phyloP scores from a whole-genome alignment of 2,329 filamentous ascomycete species.

The Cryphonectria parasitica region DNA sequence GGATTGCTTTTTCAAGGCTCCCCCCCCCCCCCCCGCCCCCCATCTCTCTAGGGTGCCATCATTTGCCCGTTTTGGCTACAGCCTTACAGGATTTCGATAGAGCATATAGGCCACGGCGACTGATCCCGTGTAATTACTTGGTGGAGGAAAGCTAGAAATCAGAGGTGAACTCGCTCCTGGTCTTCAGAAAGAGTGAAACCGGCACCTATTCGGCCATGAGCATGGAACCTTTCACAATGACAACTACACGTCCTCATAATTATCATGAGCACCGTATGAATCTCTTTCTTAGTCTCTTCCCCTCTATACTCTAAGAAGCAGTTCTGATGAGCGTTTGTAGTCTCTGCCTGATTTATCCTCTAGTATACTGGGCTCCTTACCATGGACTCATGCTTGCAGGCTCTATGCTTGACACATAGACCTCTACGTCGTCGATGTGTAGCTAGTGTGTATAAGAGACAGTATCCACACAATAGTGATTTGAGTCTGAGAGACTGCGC shows the following conservation, averaged over 20 bases:
- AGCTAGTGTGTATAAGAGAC: not conserved
- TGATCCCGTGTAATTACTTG: not conserved
- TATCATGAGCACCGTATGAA: no score
- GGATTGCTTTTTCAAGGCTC: not conserved
- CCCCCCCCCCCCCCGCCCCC: no score
- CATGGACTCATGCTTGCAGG: not conserved
- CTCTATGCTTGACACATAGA: not conserved
- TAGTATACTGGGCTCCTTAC: not conserved
- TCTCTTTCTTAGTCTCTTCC: not conserved
- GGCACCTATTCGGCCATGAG: not conserved
- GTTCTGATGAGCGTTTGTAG: not conserved
- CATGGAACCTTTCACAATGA: not conserved
- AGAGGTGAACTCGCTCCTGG: no score
- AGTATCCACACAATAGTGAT: not conserved
- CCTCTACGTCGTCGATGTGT: not conserved
- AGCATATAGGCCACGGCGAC: not conserved
- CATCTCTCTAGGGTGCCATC: not conserved
- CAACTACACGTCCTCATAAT: not conserved
- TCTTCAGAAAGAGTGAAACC: not conserved
- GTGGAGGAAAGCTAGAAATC: no score
- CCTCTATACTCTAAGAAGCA: not conserved
- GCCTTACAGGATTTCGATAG: not conserved
- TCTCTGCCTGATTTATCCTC: not conserved
- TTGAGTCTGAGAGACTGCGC: not conserved
- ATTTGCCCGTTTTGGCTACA: not conserved